Evolutionary conservation across 371 early-diverging fungal species (phyloP).

Genomic region (Lichtheimia corymbifera): DNA sequence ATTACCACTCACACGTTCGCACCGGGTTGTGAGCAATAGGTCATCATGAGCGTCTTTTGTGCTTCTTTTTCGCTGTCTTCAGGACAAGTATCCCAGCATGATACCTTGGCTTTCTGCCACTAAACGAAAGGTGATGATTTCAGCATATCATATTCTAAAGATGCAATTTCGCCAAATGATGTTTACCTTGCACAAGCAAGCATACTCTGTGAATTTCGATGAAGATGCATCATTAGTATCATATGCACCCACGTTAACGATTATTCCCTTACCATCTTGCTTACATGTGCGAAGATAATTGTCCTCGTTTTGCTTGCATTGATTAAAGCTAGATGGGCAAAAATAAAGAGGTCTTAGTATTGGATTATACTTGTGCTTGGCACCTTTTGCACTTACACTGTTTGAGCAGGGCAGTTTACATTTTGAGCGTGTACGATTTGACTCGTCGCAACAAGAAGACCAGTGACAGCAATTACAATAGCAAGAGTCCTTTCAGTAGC

Average conservation of each 20-base stretch:
- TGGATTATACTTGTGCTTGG: neutral
- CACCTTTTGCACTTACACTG: constrained; percentile 1
- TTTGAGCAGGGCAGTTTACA: constrained; percentile 5
- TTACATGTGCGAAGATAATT: constrained; percentile 20
- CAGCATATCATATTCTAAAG: neutral
- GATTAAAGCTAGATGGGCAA: constrained; percentile 14
- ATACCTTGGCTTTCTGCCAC: constrained; percentile 29
- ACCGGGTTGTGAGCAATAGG: constrained; percentile 40
- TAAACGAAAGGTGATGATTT: constrained; percentile 2
- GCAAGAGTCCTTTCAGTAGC: too few relatives aligned
- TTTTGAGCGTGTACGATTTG: too few relatives aligned
- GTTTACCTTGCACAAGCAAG: constrained; percentile 25
- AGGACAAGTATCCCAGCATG: constrained; percentile 32
- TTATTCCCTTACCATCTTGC: constrained; percentile 14
- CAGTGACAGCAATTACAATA: too few relatives aligned
- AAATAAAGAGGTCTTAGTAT: neutral
- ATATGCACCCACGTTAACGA: neutral
- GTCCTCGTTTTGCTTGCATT: constrained; percentile 20
- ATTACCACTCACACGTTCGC: constrained; percentile 21
- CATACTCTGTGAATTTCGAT: constrained; percentile 19
- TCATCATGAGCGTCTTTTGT: constrained; percentile 24
- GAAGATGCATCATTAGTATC: neutral
- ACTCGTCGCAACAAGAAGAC: too few relatives aligned
- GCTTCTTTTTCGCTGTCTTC: constrained; percentile 19
- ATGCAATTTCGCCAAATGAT: neutral